Evolutionary conservation across 129 eudicot species (phyloP).

Genomic region (Logfia minima): DNA sequence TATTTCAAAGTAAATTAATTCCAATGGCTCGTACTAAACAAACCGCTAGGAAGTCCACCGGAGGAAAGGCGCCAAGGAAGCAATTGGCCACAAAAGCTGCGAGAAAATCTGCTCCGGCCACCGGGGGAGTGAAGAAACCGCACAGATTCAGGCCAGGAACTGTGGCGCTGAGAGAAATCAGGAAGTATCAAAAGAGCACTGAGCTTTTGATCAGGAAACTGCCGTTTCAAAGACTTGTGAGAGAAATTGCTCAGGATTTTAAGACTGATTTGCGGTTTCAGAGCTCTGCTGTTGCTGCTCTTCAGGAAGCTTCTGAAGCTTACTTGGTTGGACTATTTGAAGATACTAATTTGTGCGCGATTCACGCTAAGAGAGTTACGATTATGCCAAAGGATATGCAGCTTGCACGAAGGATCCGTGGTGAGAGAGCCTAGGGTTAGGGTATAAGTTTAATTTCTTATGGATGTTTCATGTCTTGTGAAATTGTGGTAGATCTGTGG

Average conservation of each 20-base stretch:
- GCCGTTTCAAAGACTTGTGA: slow-evolving; percentile 49
- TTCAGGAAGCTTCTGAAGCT: slow-evolving; percentile 55
- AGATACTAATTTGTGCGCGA: slow-evolving; percentile 48
- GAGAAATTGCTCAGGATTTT: slow-evolving; percentile 61
- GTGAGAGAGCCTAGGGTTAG: slow-evolving; percentile 43
- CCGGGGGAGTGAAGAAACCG: slow-evolving; percentile 62
- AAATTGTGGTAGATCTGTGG: slow-evolving; percentile 3
- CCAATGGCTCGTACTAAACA: slow-evolving; percentile 57
- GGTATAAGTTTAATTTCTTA: not conserved
- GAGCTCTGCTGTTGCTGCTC: slow-evolving; percentile 58
- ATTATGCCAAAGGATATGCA: slow-evolving; percentile 62
- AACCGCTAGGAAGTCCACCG: slow-evolving; percentile 57
- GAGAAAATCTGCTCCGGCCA: slow-evolving; percentile 54
- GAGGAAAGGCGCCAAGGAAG: slow-evolving; percentile 60
- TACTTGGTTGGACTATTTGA: slow-evolving; percentile 52
- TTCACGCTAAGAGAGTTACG: slow-evolving; percentile 56
- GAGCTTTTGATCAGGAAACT: slow-evolving; percentile 49
- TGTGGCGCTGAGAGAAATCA: slow-evolving; percentile 47
- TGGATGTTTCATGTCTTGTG: slow-evolving; percentile 17
- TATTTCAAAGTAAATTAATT: not conserved
- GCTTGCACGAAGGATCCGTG: slow-evolving; percentile 53
- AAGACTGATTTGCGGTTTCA: slow-evolving; percentile 53
- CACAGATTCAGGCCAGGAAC: slow-evolving; percentile 62
- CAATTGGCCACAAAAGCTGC: slow-evolving; percentile 53
- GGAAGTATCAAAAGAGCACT: slow-evolving; percentile 58